These are phyloP conservation scores for Colletotrichum spinosum DNA, from an alignment of 2,329 filamentous ascomycete genomes.

Conservation along the genomic window DNA sequence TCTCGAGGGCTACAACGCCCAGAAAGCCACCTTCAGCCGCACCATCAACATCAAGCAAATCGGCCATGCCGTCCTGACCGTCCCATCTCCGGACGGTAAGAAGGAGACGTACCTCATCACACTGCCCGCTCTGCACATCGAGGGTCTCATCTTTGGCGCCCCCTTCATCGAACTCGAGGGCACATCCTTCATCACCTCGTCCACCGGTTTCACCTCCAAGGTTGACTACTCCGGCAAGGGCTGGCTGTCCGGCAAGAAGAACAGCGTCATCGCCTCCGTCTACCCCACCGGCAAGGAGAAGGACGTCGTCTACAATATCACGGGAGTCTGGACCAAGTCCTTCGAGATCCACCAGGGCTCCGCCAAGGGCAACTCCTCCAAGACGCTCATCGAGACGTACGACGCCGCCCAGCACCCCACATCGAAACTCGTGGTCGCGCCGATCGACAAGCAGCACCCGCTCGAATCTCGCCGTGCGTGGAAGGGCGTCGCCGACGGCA, in stretches of 20 bases:
- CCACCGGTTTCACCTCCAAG: slow-evolving; percentile 86
- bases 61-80: slow-evolving; percentile 85
- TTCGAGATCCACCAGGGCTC: slow-evolving; percentile 81
- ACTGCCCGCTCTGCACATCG: slow-evolving; percentile 90
- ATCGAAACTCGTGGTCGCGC: slow-evolving; percentile 77
- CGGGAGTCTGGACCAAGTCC: slow-evolving; percentile 89
- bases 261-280: slow-evolving; percentile 82
- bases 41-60: slow-evolving; percentile 97
- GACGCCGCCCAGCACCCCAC: slow-evolving; percentile 67
- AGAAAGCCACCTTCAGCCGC: slow-evolving; percentile 93
- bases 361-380: slow-evolving; percentile 60
- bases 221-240: slow-evolving; percentile 95
- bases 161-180: slow-evolving; percentile 94
- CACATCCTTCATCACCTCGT: slow-evolving; percentile 86
- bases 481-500: slow-evolving; percentile 85
- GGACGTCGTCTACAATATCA: slow-evolving; percentile 81
- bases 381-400: slow-evolving; percentile 68
- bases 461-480: slow-evolving; percentile 91
- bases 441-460: slow-evolving; percentile 83
- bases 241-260: slow-evolving; percentile 97
- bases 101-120: slow-evolving; percentile 88
- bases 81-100: slow-evolving; percentile 64
- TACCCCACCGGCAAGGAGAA: slow-evolving; percentile 79
- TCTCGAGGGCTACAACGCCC: slow-evolving; percentile 91
- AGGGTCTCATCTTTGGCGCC: slow-evolving; percentile 86